Base-by-base conservation (phyloP, 164 flowering plant species). In the Brasenia schreberi region DNA sequence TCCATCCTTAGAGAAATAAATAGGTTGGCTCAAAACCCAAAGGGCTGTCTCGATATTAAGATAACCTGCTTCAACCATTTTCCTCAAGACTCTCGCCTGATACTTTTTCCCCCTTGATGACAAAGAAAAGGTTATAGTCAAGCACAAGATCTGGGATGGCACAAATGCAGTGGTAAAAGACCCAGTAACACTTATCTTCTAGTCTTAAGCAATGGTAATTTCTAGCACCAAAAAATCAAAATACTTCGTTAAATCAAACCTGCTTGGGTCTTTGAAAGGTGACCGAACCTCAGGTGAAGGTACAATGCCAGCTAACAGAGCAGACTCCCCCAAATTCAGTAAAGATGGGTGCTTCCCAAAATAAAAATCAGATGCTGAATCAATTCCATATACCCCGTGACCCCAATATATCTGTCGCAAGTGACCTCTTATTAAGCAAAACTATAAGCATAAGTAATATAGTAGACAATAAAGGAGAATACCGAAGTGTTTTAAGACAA, bases 281-380 rank as follows among this genome's bases (percentile, higher is more conserved):
- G 85, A 82, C 33, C 78, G 78, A 68, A 61, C 63, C 67, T 80
- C 85, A 19, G 85, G 85, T 23, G 83, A 71, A 68, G 83, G 85
- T 67, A 82, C 74, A 18, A 80, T 72, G 52, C 83, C 85, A 43
- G 74, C 83, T 33, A 82, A 82, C 78, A 80, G 65, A 44, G 85
- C 82, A 70, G 77, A 74, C 68, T 80, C 85, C 17, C 78, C 85
- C 67, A 80, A 65, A 69, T 72, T 78, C 39, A 80, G 80, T 67
- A 68, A 49, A 72, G 77, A 74, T 19, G 82, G 78, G 60, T 70
- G 76, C 78, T 78, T 82, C 67, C 83, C 81, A 64, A 78, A 82
- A 69, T 82, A 82, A 65, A 80, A 79, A 33, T 16, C 59, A 19
- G 85, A 82, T 52, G 83, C 83, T 61, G 79, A 73, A 61, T 82